A percentile compares a stretch with the other conserved stretches of the same genome.
Conservation (phyloP, 1,139 yeast species). For the Hyphopichia burtonii region DNA sequence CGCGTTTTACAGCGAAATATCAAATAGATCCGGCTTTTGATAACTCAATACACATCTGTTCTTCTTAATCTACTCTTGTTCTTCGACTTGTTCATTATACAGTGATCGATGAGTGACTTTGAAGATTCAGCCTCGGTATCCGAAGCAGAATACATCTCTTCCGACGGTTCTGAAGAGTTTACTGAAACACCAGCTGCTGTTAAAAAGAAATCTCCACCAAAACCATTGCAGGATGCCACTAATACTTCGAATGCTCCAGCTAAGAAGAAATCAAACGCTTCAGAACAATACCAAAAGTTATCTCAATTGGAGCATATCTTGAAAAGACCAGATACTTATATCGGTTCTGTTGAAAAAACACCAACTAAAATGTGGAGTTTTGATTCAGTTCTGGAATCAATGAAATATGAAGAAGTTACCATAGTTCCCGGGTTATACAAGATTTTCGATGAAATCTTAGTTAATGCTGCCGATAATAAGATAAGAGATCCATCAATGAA, state of each 20-base stretch:
- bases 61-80: background rate
- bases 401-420: constrained; percentile 69
- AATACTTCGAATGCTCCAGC: constrained; percentile 10
- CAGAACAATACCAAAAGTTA: constrained; percentile 88
- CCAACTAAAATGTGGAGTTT: constrained; percentile 84
- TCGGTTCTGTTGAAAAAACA: constrained; percentile 88
- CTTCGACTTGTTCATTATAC: constrained; percentile 8
- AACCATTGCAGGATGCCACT: constrained; percentile 25
- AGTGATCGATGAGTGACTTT: constrained; percentile 9
- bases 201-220: constrained; percentile 10
- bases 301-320: constrained; percentile 95
- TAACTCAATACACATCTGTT: too few relatives aligned
- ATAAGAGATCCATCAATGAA: constrained; percentile 93
- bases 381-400: constrained; percentile 65
- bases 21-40: too few relatives aligned
- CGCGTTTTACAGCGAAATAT: too few relatives aligned
- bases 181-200: constrained; percentile 10
- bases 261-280: constrained; percentile 28
- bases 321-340: constrained; percentile 96
- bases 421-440: constrained; percentile 96
- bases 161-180: constrained; percentile 15
- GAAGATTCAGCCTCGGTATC: constrained; percentile 5
- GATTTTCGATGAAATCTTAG: constrained; percentile 95
- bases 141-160: constrained; percentile 8
- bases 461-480: constrained; percentile 98